Conservation (phyloP, 352 stramenopile species). For the Pythium chondricola region DNA sequence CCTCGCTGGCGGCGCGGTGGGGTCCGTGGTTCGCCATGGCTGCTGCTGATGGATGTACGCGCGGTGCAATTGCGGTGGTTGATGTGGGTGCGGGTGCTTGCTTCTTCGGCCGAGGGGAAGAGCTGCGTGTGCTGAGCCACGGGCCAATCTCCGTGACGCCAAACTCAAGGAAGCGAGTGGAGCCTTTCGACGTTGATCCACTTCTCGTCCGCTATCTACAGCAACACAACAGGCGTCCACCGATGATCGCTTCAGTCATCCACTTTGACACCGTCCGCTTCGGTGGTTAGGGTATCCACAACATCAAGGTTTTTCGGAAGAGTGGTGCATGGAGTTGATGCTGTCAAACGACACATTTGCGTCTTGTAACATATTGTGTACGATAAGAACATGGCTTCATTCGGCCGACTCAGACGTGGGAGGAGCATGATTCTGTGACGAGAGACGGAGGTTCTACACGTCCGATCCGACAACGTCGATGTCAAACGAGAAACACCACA, state of each 20-base stretch:
- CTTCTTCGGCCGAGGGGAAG: constrained; percentile 7
- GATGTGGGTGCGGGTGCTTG: background rate
- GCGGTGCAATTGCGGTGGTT: background rate
- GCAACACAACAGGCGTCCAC: constrained; percentile 9
- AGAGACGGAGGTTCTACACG: too few relatives aligned
- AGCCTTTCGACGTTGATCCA: constrained; percentile 29
- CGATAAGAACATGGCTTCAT: background rate
- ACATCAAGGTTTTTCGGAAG: background rate
- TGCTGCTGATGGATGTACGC: background rate
- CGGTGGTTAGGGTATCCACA: constrained; percentile 15
- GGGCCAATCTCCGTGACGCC: constrained; percentile 16
- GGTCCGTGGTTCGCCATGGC: too few relatives aligned
- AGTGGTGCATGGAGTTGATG: constrained; percentile 6
- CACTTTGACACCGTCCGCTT: constrained; percentile 4
- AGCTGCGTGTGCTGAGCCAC: constrained; percentile 12
- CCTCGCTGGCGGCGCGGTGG: background rate
- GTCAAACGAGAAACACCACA: too few relatives aligned
- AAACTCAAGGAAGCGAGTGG: constrained; percentile 21
- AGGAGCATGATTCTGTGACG: background rate
- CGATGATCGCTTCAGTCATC: background rate
- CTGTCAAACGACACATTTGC: background rate
- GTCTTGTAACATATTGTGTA: background rate
- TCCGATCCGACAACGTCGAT: too few relatives aligned
- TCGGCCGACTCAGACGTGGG: background rate
- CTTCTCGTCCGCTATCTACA: constrained; percentile 8